A percentile compares a stretch with the other conserved stretches of the same genome.
Conservation (phyloP, 140 eudicot species). For the Anethum foeniculum region DNA sequence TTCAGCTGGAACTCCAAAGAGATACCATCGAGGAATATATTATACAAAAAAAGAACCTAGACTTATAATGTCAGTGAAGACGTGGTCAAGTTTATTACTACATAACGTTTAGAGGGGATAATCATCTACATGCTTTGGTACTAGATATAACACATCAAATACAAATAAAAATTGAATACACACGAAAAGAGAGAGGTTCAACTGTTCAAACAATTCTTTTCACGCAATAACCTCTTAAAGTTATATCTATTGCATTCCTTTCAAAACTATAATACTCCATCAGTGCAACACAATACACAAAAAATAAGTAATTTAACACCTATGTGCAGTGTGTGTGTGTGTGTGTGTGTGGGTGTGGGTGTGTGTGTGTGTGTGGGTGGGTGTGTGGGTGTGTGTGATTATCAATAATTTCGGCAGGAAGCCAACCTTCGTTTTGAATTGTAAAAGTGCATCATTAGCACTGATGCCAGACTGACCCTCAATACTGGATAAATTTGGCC, state of each 20-base stretch:
- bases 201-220: not conserved
- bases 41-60: not conserved
- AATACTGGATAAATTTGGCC: slow-evolving; percentile 5
- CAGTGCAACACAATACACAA: not conserved
- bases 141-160: not conserved
- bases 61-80: not conserved
- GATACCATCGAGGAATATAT: not conserved
- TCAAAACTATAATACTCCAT: not conserved
- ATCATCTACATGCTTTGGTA: not conserved
- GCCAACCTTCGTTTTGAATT: slow-evolving; percentile 29
- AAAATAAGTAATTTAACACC: not conserved
- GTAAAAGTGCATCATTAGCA: slow-evolving; percentile 2
- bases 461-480: slow-evolving; percentile 4
- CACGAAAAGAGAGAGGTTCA: not conserved
- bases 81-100: not conserved
- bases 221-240: not conserved
- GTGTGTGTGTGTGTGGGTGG: not conserved
- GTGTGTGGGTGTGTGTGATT: not conserved
- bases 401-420: not conserved
- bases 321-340: not conserved
- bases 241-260: not conserved
- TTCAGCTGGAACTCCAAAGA: not conserved
- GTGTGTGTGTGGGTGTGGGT: too few species aligned
- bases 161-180: not conserved
- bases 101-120: not conserved